Percentiles rank a stretch among this genome's conserved stretches.
Conservation (phyloP, 129 eudicot species). For the Ambrosia trifida region DNA sequence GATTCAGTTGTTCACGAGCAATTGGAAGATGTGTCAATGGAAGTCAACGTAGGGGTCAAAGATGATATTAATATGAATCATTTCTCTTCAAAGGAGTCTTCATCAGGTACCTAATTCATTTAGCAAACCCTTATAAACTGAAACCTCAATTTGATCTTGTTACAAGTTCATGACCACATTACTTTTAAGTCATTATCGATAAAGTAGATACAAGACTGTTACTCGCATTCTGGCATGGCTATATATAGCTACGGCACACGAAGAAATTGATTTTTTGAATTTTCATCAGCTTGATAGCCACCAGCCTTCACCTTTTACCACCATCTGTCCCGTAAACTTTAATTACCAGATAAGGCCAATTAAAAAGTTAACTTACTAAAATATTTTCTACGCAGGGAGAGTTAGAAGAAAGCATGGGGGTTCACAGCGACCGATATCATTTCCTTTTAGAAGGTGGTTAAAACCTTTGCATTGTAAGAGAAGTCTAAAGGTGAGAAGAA, state of each 20-base stretch:
- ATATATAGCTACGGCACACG: too few species aligned
- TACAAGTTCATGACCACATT: not conserved
- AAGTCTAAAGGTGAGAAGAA: conserved; percentile 34
- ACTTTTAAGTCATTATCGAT: too few species aligned
- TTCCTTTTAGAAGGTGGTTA: conserved; percentile 65
- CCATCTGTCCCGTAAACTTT: not conserved
- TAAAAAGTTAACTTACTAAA: not conserved
- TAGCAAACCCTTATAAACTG: not conserved
- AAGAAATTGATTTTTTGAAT: too few species aligned
- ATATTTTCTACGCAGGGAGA: conserved; percentile 45
- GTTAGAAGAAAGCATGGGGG: conserved; percentile 40
- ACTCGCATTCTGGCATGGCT: too few species aligned
- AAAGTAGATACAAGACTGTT: too few species aligned
- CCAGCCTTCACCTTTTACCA: too few species aligned
- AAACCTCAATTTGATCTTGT: not conserved
- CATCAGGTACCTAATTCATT: conserved; percentile 46
- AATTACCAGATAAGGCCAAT: not conserved
- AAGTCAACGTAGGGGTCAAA: conserved; percentile 28
- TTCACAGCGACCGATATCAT: conserved; percentile 34
- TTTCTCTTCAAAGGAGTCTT: conserved; percentile 23
- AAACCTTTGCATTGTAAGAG: conserved; percentile 54
- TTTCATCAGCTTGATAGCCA: too few species aligned
- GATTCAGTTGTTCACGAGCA: conserved; percentile 30
- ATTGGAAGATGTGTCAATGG: conserved; percentile 25
- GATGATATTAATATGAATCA: conserved; percentile 24